Base-by-base conservation (phyloP, 768 basidiomycete species). In the Chiua virens region DNA sequence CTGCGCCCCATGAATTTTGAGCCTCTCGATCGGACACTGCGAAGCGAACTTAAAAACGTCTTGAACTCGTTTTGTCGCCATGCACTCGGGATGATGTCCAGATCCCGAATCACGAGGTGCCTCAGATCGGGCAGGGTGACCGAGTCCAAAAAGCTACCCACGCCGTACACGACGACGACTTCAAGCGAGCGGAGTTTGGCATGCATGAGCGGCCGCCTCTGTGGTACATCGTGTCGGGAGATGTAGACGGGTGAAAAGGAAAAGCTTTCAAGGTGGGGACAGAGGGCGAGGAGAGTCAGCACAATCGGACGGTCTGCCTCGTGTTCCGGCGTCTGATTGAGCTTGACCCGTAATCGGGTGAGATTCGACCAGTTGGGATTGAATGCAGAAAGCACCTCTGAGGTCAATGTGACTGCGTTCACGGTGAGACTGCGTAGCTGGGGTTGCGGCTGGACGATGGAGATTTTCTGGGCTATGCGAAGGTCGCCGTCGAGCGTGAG, bases 11-110 rank as follows among this genome's bases (percentile, higher is more conserved):
- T 62, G 41, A 28, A 56, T 54, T 27, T 17, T 39, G 20, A 63
- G 54, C 17, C 22, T 52, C 54, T 56, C 61, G 10, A 63, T 47
- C 7, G 57, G 64, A 28, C 64, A 66, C 25, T 7, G 6, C 15
- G 61, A n/a, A 66, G 4, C 63, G 49, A 32, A n/a, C n/a, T 20
- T 22, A 65, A 13, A 15, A 65, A 66, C 20, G 54, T 14, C 37
- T 27, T 63, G 42, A 63, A 38, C 9, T 47, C 45, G 8, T 39
- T 21, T 10, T 56, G 46, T 27, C 35, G 51, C 57, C 61, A 66
- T 6, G 22, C 15, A 11, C 45, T 48, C 18, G 59, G 59, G n/a
- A 57, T 8, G 21, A 61, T 49, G 21, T 61, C 59, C n/a, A 62
- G 30, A 48, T 60, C 41, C 20, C 20, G 17, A 17, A 58, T 42